These are phyloP conservation scores for Podila horticola DNA, from an alignment of 192 early-diverging fungal species.

Conservation along the genomic window DNA sequence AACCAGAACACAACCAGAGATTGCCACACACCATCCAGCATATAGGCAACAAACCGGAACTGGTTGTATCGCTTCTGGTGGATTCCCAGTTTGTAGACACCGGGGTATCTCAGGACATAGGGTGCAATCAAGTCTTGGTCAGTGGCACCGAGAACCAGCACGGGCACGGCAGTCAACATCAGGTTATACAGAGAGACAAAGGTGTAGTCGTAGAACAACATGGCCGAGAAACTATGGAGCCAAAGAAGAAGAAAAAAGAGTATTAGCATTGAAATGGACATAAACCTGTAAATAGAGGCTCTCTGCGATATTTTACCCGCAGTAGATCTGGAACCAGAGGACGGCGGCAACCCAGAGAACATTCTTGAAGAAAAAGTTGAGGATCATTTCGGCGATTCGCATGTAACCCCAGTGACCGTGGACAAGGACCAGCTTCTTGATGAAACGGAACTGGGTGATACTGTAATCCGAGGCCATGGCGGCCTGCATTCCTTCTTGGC, in stretches of 20 bases:
- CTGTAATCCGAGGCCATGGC: constrained; percentile 96
- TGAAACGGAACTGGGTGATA: constrained; percentile 91
- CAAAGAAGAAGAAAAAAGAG: background rate
- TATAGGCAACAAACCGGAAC: constrained; percentile 86
- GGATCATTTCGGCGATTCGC: constrained; percentile 88
- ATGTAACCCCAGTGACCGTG: constrained; percentile 94
- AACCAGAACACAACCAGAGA: constrained; percentile 88
- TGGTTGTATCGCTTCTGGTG: constrained; percentile 84
- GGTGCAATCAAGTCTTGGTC: constrained; percentile 79
- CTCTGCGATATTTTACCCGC: constrained; percentile 61
- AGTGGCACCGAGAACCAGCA: constrained; percentile 67
- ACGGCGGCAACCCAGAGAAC: constrained; percentile 91
- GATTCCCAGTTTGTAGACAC: constrained; percentile 87
- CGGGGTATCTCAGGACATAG: constrained; percentile 66
- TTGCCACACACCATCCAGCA: constrained; percentile 93
- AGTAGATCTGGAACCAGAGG: constrained; percentile 96
- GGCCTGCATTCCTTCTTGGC: constrained; percentile 89
- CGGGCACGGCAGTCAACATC: constrained; percentile 75
- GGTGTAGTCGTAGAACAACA: constrained; percentile 93
- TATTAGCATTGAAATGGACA: background rate
- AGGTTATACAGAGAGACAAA: constrained; percentile 92
- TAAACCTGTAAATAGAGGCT: background rate
- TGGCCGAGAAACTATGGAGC: constrained; percentile 74
- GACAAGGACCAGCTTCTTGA: constrained; percentile 87
- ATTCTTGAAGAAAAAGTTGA: constrained; percentile 98